Evolutionary conservation across 768 basidiomycete genomes (phyloP).

Genomic region (Daedalea quercina): DNA sequence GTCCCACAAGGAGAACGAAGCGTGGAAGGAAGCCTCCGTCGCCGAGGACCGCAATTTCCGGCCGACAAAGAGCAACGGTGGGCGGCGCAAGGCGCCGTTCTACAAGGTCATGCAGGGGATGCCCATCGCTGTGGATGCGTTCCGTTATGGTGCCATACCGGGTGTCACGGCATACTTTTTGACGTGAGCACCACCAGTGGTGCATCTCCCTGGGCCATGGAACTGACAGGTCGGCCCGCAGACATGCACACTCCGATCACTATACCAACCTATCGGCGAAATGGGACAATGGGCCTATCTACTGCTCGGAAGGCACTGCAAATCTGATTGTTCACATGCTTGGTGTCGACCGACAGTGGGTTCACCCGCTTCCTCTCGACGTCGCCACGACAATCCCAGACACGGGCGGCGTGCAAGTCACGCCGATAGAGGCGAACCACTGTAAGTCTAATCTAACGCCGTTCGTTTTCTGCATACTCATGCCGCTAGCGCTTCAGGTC

Average conservation of each 20-base stretch:
- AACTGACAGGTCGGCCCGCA: constrained; percentile 24
- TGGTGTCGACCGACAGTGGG: constrained; percentile 82
- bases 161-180: constrained; percentile 87
- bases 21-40: constrained; percentile 75
- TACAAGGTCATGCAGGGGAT: constrained; percentile 95
- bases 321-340: constrained; percentile 91
- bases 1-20: constrained; percentile 71
- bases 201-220: background rate
- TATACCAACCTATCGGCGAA: constrained; percentile 86
- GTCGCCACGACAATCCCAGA: constrained; percentile 66
- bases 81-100: constrained; percentile 79
- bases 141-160: constrained; percentile 89
- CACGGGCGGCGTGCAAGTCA: constrained; percentile 82
- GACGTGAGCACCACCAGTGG: constrained; percentile 46
- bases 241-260: constrained; percentile 96
- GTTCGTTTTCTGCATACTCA: background rate
- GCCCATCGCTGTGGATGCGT: constrained; percentile 98
- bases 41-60: constrained; percentile 43
- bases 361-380: constrained; percentile 82
- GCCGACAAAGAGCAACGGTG: constrained; percentile 38
- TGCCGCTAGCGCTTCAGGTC: constrained; percentile 30
- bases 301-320: constrained; percentile 92
- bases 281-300: constrained; percentile 92
- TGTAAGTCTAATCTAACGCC: constrained; percentile 37
- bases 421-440: constrained; percentile 96